A percentile compares a stretch with the other conserved stretches of the same genome.
Conservation (phyloP, 2,329 filamentous ascomycete genomes). For the Akanthomyces dipterigenus region DNA sequence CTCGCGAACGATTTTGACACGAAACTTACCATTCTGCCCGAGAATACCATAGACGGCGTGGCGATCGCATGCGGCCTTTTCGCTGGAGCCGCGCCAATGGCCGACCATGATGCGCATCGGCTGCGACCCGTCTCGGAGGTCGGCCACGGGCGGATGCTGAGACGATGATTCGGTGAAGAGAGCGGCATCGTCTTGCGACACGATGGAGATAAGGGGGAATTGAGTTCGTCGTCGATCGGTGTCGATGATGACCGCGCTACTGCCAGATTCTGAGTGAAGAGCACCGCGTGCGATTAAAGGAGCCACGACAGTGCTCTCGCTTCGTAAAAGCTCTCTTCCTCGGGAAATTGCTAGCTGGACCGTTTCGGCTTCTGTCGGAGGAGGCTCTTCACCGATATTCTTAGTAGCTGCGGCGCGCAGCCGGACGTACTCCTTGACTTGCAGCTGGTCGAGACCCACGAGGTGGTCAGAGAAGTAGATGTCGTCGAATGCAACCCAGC, state of each 20-base stretch:
- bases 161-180: not conserved
- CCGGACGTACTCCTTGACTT: slow-evolving; percentile 58
- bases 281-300: slow-evolving; percentile 44
- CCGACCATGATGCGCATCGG: slow-evolving; percentile 54
- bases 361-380: slow-evolving; percentile 34
- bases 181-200: slow-evolving; percentile 9
- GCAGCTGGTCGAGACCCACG: slow-evolving; percentile 45
- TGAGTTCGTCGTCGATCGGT: slow-evolving; percentile 40
- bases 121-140: slow-evolving; percentile 44
- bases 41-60: slow-evolving; percentile 59
- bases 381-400: slow-evolving; percentile 32
- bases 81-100: slow-evolving; percentile 51
- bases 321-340: slow-evolving; percentile 35
- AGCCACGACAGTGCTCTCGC: slow-evolving; percentile 35
- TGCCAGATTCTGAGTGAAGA: slow-evolving; percentile 36
- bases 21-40: slow-evolving; percentile 58
- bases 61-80: slow-evolving; percentile 39
- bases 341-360: slow-evolving; percentile 40
- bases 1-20: slow-evolving; percentile 54
- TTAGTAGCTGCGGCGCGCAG: slow-evolving; percentile 36
- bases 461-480: slow-evolving; percentile 53
- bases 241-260: not conserved
- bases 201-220: not conserved
- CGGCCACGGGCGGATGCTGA: slow-evolving; percentile 19
- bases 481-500: slow-evolving; percentile 57